Conservation (phyloP, 352 stramenopile genomes). For the Phytophthora ramorum region DNA sequence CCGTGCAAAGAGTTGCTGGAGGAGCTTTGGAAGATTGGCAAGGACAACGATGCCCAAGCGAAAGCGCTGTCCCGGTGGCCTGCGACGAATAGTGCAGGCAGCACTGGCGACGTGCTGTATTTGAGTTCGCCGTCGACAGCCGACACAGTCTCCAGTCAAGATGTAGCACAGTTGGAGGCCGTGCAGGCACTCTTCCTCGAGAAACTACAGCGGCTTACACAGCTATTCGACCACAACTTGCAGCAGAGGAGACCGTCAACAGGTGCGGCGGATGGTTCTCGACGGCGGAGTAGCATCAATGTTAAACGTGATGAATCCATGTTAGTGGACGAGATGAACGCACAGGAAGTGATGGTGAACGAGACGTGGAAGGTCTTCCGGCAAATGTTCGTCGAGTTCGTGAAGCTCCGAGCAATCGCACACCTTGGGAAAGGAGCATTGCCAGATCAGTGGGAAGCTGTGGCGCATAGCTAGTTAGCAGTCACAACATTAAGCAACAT, state of each 20-base stretch:
- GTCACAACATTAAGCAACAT: neutral
- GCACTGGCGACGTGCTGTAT: constrained; percentile 47
- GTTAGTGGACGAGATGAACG: constrained; percentile 49
- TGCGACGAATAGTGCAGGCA: constrained; percentile 9
- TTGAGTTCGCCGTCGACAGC: constrained; percentile 57
- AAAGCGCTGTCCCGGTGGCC: constrained; percentile 43
- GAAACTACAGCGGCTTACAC: constrained; percentile 48
- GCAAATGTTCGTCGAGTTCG: constrained; percentile 71
- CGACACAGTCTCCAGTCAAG: constrained; percentile 61
- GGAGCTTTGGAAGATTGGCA: constrained; percentile 59
- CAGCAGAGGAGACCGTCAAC: neutral
- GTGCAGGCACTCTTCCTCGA: constrained; percentile 64
- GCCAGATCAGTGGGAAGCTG: constrained; percentile 55
- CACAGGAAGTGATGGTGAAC: constrained; percentile 51
- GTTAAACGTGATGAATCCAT: constrained; percentile 26
- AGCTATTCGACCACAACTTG: constrained; percentile 29
- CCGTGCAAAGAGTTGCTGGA: constrained; percentile 56
- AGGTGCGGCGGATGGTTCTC: neutral
- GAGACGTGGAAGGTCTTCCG: constrained; percentile 83
- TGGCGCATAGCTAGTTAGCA: neutral
- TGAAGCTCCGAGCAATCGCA: constrained; percentile 54
- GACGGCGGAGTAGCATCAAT: constrained; percentile 33
- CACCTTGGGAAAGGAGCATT: constrained; percentile 63
- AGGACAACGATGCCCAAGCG: constrained; percentile 70
- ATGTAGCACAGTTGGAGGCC: constrained; percentile 73